Percentiles rank a stretch among this genome's conserved stretches.
phyloP scores from a whole-genome alignment of 495 filamentous ascomycete genomes.

The Xylaria scruposa region DNA sequence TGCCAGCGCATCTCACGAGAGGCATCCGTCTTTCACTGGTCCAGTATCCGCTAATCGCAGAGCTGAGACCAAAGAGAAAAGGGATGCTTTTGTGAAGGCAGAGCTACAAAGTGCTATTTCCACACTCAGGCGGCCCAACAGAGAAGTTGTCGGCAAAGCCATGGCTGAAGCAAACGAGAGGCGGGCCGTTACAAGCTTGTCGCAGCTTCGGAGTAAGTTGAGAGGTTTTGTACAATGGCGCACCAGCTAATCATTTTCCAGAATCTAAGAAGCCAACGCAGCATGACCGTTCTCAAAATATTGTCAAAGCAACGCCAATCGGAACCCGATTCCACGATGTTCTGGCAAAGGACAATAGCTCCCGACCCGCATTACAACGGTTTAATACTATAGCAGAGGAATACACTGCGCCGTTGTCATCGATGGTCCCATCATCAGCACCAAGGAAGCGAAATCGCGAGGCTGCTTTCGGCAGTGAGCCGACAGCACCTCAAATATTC shows the following conservation, averaged over 20 bases:
- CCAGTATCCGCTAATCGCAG: slow-evolving; percentile 31
- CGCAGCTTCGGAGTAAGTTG: slow-evolving; percentile 49
- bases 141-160: slow-evolving; percentile 75
- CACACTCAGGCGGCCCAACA: slow-evolving; percentile 84
- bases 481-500: slow-evolving; percentile 25
- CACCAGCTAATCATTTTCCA: slow-evolving; percentile 43
- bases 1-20: slow-evolving; percentile 48
- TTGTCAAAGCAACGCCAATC: slow-evolving; percentile 81
- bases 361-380: slow-evolving; percentile 25
- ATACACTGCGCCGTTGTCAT: slow-evolving; percentile 30
- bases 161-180: slow-evolving; percentile 74
- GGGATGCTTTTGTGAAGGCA: slow-evolving; percentile 77
- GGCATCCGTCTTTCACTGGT: slow-evolving; percentile 19
- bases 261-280: slow-evolving; percentile 70
- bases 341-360: slow-evolving; percentile 31
- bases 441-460: slow-evolving; percentile 43
- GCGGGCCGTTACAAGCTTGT: slow-evolving; percentile 51
- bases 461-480: slow-evolving; percentile 29
- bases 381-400: slow-evolving; percentile 34
- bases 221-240: not conserved
- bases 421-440: slow-evolving; percentile 44
- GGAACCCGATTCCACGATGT: slow-evolving; percentile 60
- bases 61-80: slow-evolving; percentile 69
- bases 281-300: slow-evolving; percentile 59
- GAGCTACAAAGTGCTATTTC: slow-evolving; percentile 85